phyloP scores from a whole-genome alignment of 768 basidiomycete genomes.

The Pisolithus marmoratus region DNA sequence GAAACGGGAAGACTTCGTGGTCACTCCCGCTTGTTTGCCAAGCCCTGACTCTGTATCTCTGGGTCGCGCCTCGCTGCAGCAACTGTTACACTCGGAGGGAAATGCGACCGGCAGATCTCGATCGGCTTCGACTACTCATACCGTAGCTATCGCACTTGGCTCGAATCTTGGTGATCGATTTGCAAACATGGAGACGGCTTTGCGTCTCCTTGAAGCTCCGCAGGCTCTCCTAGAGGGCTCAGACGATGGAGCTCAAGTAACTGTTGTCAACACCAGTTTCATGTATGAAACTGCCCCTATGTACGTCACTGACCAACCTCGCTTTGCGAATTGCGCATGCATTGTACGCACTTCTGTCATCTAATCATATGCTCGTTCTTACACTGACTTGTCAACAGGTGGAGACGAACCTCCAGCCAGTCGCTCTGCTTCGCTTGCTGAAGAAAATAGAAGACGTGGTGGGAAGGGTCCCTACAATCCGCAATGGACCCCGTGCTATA shows the following conservation, averaged over 20 bases:
- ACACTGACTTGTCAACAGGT: conserved; percentile 46
- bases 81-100: not conserved
- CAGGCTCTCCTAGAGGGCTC: conserved; percentile 20
- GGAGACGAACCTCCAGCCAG: conserved; percentile 63
- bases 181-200: conserved; percentile 71
- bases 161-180: conserved; percentile 89
- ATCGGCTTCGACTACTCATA: conserved; percentile 15
- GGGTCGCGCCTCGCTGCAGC: not conserved
- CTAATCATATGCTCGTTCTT: not conserved
- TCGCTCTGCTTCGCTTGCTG: conserved; percentile 50
- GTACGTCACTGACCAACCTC: conserved; percentile 89
- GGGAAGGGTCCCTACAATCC: conserved; percentile 72
- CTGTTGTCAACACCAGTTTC: conserved; percentile 74
- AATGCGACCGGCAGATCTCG: too few species aligned
- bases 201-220: conserved; percentile 62
- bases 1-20: conserved; percentile 32
- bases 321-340: conserved; percentile 89
- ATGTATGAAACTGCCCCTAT: conserved; percentile 92
- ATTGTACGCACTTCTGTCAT: conserved; percentile 47
- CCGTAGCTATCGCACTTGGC: conserved; percentile 73
- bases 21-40: not conserved
- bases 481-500: conserved; percentile 84
- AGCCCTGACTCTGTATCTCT: not conserved
- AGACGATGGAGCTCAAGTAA: conserved; percentile 22
- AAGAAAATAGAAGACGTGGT: conserved; percentile 71